Base-by-base conservation (phyloP, 345 rosid genomes). In the Schrenkiella parvula region DNA sequence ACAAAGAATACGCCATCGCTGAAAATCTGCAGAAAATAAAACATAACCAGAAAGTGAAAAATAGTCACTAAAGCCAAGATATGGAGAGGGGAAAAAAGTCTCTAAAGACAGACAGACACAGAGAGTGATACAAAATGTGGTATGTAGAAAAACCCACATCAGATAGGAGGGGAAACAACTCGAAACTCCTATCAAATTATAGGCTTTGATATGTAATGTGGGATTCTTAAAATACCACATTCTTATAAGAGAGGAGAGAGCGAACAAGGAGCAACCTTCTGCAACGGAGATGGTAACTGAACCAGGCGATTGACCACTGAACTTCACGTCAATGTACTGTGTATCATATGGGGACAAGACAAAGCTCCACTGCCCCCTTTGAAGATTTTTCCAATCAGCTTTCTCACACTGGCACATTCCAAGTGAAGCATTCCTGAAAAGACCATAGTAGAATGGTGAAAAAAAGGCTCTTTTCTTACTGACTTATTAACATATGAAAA, bases 1-100 rank as follows among this genome's bases (percentile, higher is more conserved):
- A 85, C 83, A 89, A 22, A 88, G 2, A 67, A 95, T 82, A 64
- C 96, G 88, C 98, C 99, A 95, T 72, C 17, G 58, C 55, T 91
- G 93, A 73, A 80, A 81, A n/a, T 88, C 99, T 92, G 89, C 86
- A 75, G 5, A 63, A 35, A 61, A 39, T 2, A 52, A 74, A 69
- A 23, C 34, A 56, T 17, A 57, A 6, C 8, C 38, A 46, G 34
- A 23, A 53, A 17, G 29, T 15, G 32, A 54, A 46, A 51, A 32
- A 28, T 15, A 52, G 35, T 26, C 29, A 57, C 8, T 29, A n/a
- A 38, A 50, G 22, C 31, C 41, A 64, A 29, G 57, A 43, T 12
- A 64, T 15, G 3, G 50, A n/a, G n/a, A 2, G 41, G 13, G 34
- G 25, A 6, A 28, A 42, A 62, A 34, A 19, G 15, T 12, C 44